Evolutionary conservation across 164 flowering plant genomes (phyloP).

Genomic region (Berberis vulgaris): DNA sequence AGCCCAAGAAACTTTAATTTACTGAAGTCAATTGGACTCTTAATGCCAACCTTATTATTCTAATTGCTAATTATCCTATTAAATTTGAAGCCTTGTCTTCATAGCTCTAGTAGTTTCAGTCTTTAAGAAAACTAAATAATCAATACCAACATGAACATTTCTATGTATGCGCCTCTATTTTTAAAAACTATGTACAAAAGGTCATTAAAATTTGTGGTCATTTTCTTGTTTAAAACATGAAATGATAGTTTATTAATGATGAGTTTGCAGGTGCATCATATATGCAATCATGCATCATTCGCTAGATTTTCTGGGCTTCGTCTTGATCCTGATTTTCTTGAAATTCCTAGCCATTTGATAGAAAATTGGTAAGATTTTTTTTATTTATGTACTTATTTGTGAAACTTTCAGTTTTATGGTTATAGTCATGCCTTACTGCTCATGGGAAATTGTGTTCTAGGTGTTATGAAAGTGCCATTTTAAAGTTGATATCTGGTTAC

Average conservation of each 20-base stretch:
- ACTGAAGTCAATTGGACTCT: too few species aligned
- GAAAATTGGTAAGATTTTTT: conserved; percentile 62
- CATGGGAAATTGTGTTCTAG: conserved; percentile 25
- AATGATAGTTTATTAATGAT: conserved; percentile 6
- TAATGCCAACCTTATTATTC: too few species aligned
- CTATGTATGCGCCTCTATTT: too few species aligned
- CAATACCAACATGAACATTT: too few species aligned
- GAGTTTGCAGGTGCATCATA: conserved; percentile 61
- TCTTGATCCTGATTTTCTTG: conserved; percentile 82
- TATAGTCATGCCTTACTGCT: conserved; percentile 2
- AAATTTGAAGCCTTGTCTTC: too few species aligned
- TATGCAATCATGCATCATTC: conserved; percentile 89
- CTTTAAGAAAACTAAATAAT: too few species aligned
- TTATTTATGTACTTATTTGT: neutral
- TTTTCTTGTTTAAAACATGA: neutral
- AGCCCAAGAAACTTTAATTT: too few species aligned
- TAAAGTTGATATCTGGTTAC: conserved; percentile 87
- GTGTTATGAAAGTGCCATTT: conserved; percentile 70
- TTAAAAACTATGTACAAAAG: too few species aligned
- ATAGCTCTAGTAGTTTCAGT: too few species aligned
- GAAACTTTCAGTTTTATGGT: neutral
- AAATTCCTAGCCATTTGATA: conserved; percentile 72
- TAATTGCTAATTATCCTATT: too few species aligned
- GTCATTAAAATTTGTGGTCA: neutral
- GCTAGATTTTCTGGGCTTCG: conserved; percentile 84